Evolutionary conservation across 768 basidiomycete genomes (phyloP), one percentile per base, ranked within the genome.

Genomic region (Terana coerulea): DNA sequence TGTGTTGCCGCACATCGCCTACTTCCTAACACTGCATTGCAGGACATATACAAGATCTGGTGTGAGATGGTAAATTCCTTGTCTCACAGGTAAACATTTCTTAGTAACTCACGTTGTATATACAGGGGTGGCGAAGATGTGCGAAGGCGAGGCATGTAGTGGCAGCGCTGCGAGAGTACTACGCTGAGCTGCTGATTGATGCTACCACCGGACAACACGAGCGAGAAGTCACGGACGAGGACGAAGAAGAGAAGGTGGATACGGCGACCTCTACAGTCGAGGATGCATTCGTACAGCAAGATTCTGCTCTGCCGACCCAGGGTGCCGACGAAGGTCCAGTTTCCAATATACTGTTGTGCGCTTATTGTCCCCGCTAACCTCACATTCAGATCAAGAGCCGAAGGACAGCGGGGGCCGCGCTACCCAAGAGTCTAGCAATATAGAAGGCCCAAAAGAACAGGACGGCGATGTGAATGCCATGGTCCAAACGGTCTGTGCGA

Each of bases 71-170:
- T 58, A 25, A 3, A 36, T 22, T 19, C 3, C 22, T 17, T 7
- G 10, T 19, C 34, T 10, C 24, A 7, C 37, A 25, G 11, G 4
- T 25, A n/a, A n/a, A 6, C 25, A 5, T 3, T n/a, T 24, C 25
- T 36, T 22, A 14, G 25, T 17, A 9, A 10, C 26, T n/a, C 10
- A 30, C 21, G n/a, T n/a, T 21, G 2, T 7, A n/a, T n/a, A n/a
- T 24, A 12, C 41, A 64, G 62, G 48, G 55, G 8, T 64, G 62
- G 62, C 53, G 50, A 35, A 47, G 56, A 22, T 57, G 56, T 33
- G 62, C 60, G 5, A 62, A 64, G 34, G 61, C 62, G 22, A 44
- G 54, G 1, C 54, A 60, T 44, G 47, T 64, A 15, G 57, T 60
- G 24, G 36, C 59, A 45, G 54, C 54, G 15, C 30, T 64, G 15